Percentiles rank a stretch among this genome's conserved stretches.
phyloP scores from a whole-genome alignment of 1,284 basidiomycete genomes.

The Coniophora puteana region DNA sequence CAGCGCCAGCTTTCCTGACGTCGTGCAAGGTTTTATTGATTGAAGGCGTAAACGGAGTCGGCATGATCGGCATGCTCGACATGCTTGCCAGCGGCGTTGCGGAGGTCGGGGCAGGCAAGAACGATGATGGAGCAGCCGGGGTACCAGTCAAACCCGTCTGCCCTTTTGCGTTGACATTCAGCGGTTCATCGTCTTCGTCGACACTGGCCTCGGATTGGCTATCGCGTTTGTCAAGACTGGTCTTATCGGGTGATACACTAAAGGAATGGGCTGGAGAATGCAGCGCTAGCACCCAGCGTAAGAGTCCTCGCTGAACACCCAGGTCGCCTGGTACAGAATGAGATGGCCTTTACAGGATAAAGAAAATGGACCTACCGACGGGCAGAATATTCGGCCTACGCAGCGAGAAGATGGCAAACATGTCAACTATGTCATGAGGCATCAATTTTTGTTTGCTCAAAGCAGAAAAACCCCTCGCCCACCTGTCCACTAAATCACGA shows the following conservation, averaged over 20 bases:
- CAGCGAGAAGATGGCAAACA: constrained; percentile 88
- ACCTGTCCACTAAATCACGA: constrained; percentile 48
- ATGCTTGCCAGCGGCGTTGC: constrained; percentile 12
- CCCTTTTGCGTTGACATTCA: constrained; percentile 1
- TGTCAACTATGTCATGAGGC: constrained; percentile 56
- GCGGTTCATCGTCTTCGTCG: constrained; percentile 15
- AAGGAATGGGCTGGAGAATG: constrained; percentile 52
- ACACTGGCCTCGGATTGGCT: constrained; percentile 10
- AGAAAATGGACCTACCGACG: constrained; percentile 50
- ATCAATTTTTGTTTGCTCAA: background rate
- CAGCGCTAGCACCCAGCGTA: constrained; percentile 71
- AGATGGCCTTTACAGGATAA: background rate
- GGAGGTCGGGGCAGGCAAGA: constrained; percentile 16
- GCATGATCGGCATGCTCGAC: constrained; percentile 33
- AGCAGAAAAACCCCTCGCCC: constrained; percentile 11
- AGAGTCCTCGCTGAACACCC: constrained; percentile 76
- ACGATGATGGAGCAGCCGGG: constrained; percentile 13
- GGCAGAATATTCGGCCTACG: constrained; percentile 81
- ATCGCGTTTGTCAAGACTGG: constrained; percentile 20
- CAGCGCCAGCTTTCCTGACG: constrained; percentile 7
- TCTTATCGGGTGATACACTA: constrained; percentile 49
- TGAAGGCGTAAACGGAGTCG: constrained; percentile 65
- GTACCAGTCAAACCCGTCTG: too few relatives aligned
- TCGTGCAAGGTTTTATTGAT: constrained; percentile 49
- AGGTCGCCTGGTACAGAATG: constrained; percentile 57